A percentile compares a stretch with the other conserved stretches of the same genome.
Evolutionary conservation across 345 rosid genomes (phyloP).

Genomic region (Eucalyptus caleyi): DNA sequence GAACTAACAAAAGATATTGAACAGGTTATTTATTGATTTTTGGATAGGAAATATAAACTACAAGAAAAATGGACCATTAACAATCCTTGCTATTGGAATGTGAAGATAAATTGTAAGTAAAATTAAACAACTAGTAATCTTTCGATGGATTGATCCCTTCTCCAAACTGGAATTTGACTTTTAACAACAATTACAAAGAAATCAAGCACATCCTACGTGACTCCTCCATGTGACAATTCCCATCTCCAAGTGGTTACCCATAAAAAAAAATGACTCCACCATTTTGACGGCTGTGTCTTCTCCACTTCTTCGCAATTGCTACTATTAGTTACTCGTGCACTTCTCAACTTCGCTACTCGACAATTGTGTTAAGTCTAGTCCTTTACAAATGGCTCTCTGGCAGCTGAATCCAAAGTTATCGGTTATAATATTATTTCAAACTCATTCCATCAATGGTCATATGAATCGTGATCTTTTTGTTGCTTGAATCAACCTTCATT

Average conservation of each 20-base stretch:
- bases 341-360: neutral
- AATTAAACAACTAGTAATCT: neutral
- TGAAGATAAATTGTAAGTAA: neutral
- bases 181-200: neutral
- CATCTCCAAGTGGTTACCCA: neutral
- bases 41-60: no score
- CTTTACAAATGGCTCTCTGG: neutral
- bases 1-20: neutral
- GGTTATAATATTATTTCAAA: neutral
- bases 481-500: neutral
- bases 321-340: neutral
- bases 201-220: neutral
- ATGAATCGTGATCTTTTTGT: neutral
- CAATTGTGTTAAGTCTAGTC: neutral
- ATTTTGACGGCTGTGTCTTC: neutral
- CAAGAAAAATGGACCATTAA: neutral
- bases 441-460: neutral
- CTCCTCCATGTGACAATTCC: neutral
- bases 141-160: neutral
- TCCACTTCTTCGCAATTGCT: neutral
- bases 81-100: neutral
- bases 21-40: neutral
- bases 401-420: neutral
- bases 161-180: neutral
- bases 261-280: neutral